Percentiles rank a stretch among this genome's conserved stretches.
Conservation (phyloP, 306 rosid genomes). For the Dryas drummondii region DNA sequence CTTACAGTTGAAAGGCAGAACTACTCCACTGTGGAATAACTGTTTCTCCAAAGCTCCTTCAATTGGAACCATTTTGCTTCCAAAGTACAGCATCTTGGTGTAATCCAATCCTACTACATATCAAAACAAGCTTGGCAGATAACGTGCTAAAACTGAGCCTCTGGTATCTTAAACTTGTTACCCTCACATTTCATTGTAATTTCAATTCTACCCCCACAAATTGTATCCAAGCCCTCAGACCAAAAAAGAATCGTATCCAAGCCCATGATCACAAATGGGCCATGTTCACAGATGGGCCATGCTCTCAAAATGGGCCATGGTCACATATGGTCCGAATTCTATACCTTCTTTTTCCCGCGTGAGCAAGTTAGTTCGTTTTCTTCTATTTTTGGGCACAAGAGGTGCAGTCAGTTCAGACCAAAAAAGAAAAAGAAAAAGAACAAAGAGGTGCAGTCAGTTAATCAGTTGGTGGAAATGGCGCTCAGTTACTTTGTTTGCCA, state of each 20-base stretch:
- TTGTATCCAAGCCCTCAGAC: not conserved
- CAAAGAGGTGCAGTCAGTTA: not conserved
- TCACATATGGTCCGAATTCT: not conserved
- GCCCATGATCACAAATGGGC: not conserved
- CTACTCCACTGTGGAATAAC: conserved; percentile 43
- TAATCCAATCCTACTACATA: not conserved
- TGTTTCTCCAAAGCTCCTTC: conserved; percentile 44
- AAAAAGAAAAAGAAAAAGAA: too few species aligned
- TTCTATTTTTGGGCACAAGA: not conserved
- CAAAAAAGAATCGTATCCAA: not conserved
- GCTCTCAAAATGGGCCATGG: not conserved
- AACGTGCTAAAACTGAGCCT: conserved; percentile 24
- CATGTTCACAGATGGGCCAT: too few species aligned
- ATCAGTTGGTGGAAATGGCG: conserved; percentile 16
- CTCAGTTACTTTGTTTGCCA: conserved; percentile 27
- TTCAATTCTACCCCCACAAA: conserved; percentile 36
- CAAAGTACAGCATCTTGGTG: conserved; percentile 13
- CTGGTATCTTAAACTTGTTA: not conserved
- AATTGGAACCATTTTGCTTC: conserved; percentile 21
- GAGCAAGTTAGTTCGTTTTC: not conserved
- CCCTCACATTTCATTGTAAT: conserved; percentile 36
- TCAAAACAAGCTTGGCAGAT: conserved; percentile 15
- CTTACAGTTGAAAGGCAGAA: conserved; percentile 43
- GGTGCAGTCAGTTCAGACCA: not conserved
- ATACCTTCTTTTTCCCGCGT: conserved; percentile 12